Evolutionary conservation across 495 filamentous ascomycete genomes (phyloP), one percentile per base, ranked within the genome.

Genomic region (Neurospora pannonica): DNA sequence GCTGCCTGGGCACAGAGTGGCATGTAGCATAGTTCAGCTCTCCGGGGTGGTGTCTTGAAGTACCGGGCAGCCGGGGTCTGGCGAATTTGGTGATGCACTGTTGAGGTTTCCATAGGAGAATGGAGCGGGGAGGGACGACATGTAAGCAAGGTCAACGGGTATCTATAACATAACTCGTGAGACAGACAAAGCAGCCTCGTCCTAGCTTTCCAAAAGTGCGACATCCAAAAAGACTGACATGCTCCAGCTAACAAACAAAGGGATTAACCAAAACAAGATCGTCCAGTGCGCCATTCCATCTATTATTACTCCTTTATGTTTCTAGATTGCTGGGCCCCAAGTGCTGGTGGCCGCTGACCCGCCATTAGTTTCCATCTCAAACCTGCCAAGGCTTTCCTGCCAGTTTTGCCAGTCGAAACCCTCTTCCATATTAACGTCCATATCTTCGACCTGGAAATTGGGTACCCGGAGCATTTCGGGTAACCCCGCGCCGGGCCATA

Each of bases 351-450:
- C 71, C 71, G 73, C 36, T 34, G 54, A 67, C 4, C 78, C 76
- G 11, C 78, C 79, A 71, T 73, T 77, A 15, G 78, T 74, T 72
- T 79, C 79, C n/a, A 81, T 74, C 75, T 82, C 81, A 11, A 79
- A 83, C 71, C 75, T 71, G 43, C 76, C 78, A 70, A 83, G 38
- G 31, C 76, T 83, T 71, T 86, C 84, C 74, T 85, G 81, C 81
- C 83, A 87, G 46, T 76, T 84, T 75, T 87, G 84, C 85, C 85
- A 87, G 72, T 85, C 83, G 70, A 87, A 85, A 1, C 78, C 78
- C 4, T 86, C 84, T 19, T 83, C 81, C 70, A 82, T 77, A 24
- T 83, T 83, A 70, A 84, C 81, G 37, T 84, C 82, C 24, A 82
- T 70, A 15, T 86, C 84, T 15, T 82, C 81, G 0, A 42, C 36